Percentiles rank a stretch among this genome's conserved stretches.
These are phyloP conservation scores for Botrytis cinerea DNA, from an alignment of 2,329 filamentous ascomycete genomes.

Conservation along the genomic window DNA sequence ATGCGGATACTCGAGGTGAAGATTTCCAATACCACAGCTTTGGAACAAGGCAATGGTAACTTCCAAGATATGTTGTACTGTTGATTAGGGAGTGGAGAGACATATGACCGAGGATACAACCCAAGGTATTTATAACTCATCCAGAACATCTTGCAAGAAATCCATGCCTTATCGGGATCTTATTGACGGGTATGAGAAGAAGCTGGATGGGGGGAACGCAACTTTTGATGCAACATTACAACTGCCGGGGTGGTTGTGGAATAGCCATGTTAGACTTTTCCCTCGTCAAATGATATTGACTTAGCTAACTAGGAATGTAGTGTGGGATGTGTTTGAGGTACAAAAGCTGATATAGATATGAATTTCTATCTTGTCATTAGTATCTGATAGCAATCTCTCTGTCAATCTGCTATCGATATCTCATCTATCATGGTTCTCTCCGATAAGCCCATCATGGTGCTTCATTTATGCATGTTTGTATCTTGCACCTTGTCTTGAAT, in stretches of 20 bases:
- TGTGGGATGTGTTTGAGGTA: background rate
- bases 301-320: background rate
- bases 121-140: slow-evolving; percentile 21
- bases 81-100: slow-evolving; percentile 15
- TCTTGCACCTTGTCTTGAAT: slow-evolving; percentile 5
- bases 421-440: slow-evolving; percentile 7
- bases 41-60: background rate
- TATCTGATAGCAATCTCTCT: slow-evolving; percentile 14
- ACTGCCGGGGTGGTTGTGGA: background rate
- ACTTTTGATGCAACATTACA: slow-evolving; percentile 18
- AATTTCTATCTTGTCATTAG: slow-evolving; percentile 17
- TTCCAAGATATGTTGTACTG: slow-evolving; percentile 19
- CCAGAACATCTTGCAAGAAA: slow-evolving; percentile 1
- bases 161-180: slow-evolving; percentile 22
- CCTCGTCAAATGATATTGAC: slow-evolving; percentile 3
- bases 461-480: slow-evolving; percentile 16
- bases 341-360: background rate
- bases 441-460: background rate
- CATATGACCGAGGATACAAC: slow-evolving; percentile 21
- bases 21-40: slow-evolving; percentile 13
- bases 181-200: slow-evolving; percentile 22
- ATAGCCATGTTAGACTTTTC: background rate
- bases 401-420: background rate
- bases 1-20: slow-evolving; percentile 20
- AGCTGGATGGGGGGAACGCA: slow-evolving; percentile 9